Evolutionary conservation across 306 rosid genomes (phyloP).

Genomic region (Quercus ilex): DNA sequence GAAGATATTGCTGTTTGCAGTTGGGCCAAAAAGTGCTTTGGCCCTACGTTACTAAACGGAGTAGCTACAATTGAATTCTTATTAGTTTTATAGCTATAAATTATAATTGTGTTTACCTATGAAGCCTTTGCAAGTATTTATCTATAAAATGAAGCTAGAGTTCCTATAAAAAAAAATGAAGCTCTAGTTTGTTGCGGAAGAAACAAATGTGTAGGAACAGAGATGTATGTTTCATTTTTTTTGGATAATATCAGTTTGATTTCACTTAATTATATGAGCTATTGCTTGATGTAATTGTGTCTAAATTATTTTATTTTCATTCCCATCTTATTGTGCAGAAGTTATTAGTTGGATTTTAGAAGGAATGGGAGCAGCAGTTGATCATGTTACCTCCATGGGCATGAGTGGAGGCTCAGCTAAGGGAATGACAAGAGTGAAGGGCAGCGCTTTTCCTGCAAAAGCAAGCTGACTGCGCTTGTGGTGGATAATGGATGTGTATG

Average conservation of each 20-base stretch:
- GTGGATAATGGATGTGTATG: conserved; percentile 3
- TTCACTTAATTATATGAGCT: background rate
- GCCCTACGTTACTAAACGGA: background rate
- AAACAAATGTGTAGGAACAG: background rate
- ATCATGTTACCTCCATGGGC: background rate
- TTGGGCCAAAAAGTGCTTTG: background rate
- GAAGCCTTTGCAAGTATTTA: background rate
- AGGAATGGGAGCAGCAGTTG: background rate
- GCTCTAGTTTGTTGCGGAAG: background rate
- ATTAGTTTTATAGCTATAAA: background rate
- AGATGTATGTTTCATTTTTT: background rate
- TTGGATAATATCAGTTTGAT: background rate
- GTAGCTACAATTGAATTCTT: background rate
- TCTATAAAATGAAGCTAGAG: background rate
- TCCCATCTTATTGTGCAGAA: background rate
- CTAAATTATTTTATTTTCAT: background rate
- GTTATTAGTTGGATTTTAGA: background rate
- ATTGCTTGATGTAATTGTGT: background rate
- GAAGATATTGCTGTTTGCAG: no score
- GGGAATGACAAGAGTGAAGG: background rate
- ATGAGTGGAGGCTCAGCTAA: background rate
- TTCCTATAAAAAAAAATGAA: no score
- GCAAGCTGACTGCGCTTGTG: conserved; percentile 15
- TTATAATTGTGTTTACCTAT: background rate
- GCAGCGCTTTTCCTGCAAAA: background rate